These are phyloP conservation scores for Hymenoscyphus repandus DNA, from an alignment of 2,329 filamentous ascomycete species.

Conservation along the genomic window DNA sequence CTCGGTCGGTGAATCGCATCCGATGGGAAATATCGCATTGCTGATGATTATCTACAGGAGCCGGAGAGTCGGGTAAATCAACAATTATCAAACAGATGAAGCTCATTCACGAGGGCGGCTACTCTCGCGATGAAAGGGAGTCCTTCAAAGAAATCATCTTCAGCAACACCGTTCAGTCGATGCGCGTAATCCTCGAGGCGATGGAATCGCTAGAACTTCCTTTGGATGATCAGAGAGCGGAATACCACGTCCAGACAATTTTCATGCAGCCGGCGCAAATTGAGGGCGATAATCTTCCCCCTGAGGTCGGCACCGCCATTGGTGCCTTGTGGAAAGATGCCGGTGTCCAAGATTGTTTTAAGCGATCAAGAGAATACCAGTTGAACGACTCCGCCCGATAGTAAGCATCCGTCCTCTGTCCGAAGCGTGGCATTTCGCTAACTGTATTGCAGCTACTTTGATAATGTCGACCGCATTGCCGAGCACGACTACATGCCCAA, in stretches of 20 bases:
- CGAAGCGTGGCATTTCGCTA: not conserved
- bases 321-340: conserved; percentile 77
- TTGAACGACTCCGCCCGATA: conserved; percentile 94
- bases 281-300: conserved; percentile 75
- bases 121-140: conserved; percentile 91
- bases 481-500: conserved; percentile 76
- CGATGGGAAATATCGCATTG: not conserved
- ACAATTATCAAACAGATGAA: conserved; percentile 98
- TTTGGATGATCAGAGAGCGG: conserved; percentile 58
- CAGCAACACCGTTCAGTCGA: conserved; percentile 88
- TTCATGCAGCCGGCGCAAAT: conserved; percentile 52
- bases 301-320: conserved; percentile 75
- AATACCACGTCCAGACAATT: conserved; percentile 32
- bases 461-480: conserved; percentile 71
- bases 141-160: conserved; percentile 96
- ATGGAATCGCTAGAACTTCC: conserved; percentile 82
- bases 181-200: conserved; percentile 84
- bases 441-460: conserved; percentile 65
- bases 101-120: conserved; percentile 97
- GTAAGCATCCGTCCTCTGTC: conserved; percentile 46
- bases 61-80: conserved; percentile 96
- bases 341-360: conserved; percentile 81
- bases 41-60: conserved; percentile 34
- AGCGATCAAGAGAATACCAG: conserved; percentile 83
- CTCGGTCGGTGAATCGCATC: conserved; percentile 62